These are phyloP conservation scores for Epichloe brachyelytri DNA, from an alignment of 2,329 filamentous ascomycete genomes.

Conservation along the genomic window DNA sequence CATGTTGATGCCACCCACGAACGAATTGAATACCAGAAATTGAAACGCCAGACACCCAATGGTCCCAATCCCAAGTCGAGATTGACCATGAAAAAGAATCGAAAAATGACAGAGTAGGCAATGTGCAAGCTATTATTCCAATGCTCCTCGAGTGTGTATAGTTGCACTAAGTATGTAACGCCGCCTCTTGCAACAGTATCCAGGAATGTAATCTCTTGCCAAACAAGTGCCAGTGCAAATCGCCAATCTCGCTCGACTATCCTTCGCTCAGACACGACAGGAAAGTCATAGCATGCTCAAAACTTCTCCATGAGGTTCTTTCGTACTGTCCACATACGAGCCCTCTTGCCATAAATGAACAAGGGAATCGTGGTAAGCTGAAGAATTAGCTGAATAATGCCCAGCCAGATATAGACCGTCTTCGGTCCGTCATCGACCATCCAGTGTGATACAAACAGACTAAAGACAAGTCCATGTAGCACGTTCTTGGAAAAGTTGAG, in stretches of 20 bases:
- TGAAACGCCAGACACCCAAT: background rate
- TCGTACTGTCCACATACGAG: slow-evolving; percentile 86
- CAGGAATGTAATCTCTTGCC: background rate
- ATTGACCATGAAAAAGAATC: background rate
- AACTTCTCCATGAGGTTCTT: slow-evolving; percentile 77
- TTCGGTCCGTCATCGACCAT: slow-evolving; percentile 62
- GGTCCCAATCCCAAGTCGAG: background rate
- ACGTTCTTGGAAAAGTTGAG: slow-evolving; percentile 93
- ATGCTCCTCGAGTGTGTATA: background rate
- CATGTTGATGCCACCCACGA: background rate
- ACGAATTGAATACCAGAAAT: too few species aligned
- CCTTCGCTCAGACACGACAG: background rate
- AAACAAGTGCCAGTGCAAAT: background rate
- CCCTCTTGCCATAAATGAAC: slow-evolving; percentile 87
- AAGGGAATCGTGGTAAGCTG: slow-evolving; percentile 72
- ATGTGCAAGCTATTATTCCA: background rate
- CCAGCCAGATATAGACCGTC: slow-evolving; percentile 68
- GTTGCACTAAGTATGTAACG: background rate
- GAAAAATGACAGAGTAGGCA: background rate
- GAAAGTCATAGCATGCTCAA: slow-evolving; percentile 9
- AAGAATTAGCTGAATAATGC: slow-evolving; percentile 69
- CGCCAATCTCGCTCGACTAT: background rate
- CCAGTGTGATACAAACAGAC: slow-evolving; percentile 81
- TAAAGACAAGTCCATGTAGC: slow-evolving; percentile 79
- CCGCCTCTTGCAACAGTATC: background rate